Base-by-base conservation (phyloP, 2,329 filamentous ascomycete genomes). In the Diaporthe vexans region DNA sequence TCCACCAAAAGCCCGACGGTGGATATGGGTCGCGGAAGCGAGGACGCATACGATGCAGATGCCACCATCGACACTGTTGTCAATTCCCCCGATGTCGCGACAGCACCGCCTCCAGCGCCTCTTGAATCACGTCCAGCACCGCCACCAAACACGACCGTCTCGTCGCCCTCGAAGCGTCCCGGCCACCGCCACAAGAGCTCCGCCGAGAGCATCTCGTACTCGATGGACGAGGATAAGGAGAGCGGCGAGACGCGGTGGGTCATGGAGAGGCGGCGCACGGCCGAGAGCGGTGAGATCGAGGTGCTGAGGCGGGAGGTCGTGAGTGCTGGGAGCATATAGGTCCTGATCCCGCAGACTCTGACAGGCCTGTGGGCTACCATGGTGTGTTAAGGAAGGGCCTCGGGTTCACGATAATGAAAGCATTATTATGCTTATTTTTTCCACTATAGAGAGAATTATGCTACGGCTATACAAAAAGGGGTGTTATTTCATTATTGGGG, bases 121-220 rank as follows among this genome's bases (percentile, higher is more conserved):
- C 17, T 56, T 7, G 57, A 63, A 11, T 63, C 65, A 21, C 73
- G 69, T n/a, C 24, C 61, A 11, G 43, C 68, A 7, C 21, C 65
- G 19, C 40, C 58, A 5, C 51, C 67, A 26, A 54, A 40, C 19
- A 69, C 69, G 24, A 59, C 63, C 57, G 77, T 80, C 52, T 57
- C 77, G 43, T 67, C 71, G 26, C 63, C 73, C 63, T 40, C 76
- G 65, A 80, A 78, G 43, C 79, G 81, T 21, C 80, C 80, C 79
- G 86, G 87, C n/a, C 89, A 90, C 76, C 83, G 85, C 19, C 85
- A 89, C 77, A 88, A 86, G 77, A 84, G 88, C 67, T 93, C 90
- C 59, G 86, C 91, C 1, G 93, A 94, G 77, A 93, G 91, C 76
- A 91, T 95, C 46, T 92, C 92, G 9, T 95, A 95, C 81, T 86